Evolutionary conservation across 1,284 basidiomycete genomes (phyloP), one percentile per base, ranked within the genome.

Genomic region (Xerocomus nothofagi): DNA sequence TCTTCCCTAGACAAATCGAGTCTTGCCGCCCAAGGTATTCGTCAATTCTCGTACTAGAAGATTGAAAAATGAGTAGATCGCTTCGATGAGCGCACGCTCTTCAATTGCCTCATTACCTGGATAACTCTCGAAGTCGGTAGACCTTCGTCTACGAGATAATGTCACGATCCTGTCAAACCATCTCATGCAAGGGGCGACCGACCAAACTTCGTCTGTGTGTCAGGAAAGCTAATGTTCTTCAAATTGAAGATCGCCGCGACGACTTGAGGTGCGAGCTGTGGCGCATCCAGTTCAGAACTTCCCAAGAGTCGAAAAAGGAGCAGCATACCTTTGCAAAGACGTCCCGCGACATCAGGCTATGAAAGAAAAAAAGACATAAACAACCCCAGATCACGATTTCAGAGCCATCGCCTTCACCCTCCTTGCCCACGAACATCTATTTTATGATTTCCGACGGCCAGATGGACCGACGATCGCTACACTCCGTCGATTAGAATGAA

Each of bases 311-410:
- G 30, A 2, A 14, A 14, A 42, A 27, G 12, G 2, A 6, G 1
- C 3, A 5, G n/a, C 46, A 46, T 41, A 66, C 66, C 65, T 59
- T 56, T 0, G 27, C 39, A 37, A 69, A 70, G 29, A 65, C n/a
- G 9, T 58, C 48, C 15, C 34, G 53, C 6, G 65, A 69, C 47
- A 66, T 49, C 17, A 66, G 65, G 42, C 64, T 66, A 31, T 29
- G 33, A 17, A 27, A 38, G 0, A 39, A 33, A 6, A n/a, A 39
- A 45, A 5, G 4, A 4, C 7, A 42, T 49, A 4, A 50, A 14
- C 11, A 36, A 26, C 7, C 14, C 14, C 4, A 9, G 12, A 31
- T 41, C 12, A 27, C 15, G 8, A 8, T 9, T n/a, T 20, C 0
- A 43, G 7, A 26, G 11, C 8, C 0, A 26, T 18, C 3, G 8